Conservation (phyloP, 768 basidiomycete genomes). For the Pisolithus orientalis region DNA sequence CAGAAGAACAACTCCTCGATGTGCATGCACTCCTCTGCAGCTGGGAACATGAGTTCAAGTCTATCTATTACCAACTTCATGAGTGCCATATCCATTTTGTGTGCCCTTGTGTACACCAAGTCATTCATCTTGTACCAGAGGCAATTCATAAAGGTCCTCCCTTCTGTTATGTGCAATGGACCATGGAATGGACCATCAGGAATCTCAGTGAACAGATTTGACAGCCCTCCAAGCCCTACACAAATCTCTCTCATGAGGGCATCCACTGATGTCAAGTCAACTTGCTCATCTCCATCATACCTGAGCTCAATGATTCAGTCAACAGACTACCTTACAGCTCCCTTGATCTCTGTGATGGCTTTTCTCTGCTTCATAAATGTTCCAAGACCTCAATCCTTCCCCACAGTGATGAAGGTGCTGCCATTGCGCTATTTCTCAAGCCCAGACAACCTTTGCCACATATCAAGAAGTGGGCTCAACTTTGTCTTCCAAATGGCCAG, state of each 20-base stretch:
- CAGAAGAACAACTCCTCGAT: too few species aligned
- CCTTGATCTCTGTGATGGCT: not conserved
- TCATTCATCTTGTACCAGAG: too few species aligned
- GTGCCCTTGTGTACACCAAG: too few species aligned
- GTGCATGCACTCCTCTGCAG: too few species aligned
- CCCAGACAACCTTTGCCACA: not conserved
- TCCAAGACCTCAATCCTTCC: not conserved
- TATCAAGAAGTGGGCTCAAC: not conserved
- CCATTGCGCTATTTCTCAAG: not conserved
- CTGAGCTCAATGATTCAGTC: not conserved
- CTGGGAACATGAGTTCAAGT: too few species aligned
- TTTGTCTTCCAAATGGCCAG: too few species aligned
- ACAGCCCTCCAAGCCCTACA: constrained; percentile 20
- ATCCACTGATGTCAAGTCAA: constrained; percentile 14
- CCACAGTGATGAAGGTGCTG: not conserved
- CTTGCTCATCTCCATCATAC: constrained; percentile 7
- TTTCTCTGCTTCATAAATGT: too few species aligned
- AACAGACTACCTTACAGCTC: not conserved
- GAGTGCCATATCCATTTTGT: too few species aligned
- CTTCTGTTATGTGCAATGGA: constrained; percentile 18
- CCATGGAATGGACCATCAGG: constrained; percentile 21
- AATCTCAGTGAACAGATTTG: constrained; percentile 20
- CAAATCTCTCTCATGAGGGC: constrained; percentile 20
- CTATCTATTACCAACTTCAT: too few species aligned
- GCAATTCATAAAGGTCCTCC: too few species aligned